phyloP scores from a whole-genome alignment of 441 rosid genomes.

The Gossypium trilobum region DNA sequence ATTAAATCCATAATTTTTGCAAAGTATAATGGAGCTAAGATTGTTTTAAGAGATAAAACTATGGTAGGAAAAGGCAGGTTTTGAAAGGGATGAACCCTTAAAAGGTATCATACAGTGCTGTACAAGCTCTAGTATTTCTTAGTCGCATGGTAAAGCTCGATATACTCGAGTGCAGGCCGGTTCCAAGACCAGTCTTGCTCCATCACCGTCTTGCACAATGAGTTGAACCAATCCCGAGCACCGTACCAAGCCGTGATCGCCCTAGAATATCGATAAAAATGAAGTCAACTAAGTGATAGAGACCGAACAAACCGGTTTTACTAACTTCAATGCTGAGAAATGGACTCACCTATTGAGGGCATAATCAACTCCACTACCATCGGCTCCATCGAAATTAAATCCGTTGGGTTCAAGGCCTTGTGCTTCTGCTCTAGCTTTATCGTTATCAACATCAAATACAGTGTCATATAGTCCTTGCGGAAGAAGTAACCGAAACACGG shows the following conservation, averaged over 20 bases:
- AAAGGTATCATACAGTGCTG: neutral
- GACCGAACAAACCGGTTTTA: neutral
- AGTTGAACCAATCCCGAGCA: conserved; percentile 66
- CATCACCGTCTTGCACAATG: conserved; percentile 74
- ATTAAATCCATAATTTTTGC: too few relatives aligned
- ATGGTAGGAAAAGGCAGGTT: neutral
- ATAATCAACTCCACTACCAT: conserved; percentile 69
- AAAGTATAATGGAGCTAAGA: neutral
- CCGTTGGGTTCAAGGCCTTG: conserved; percentile 85
- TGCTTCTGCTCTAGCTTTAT: conserved; percentile 74
- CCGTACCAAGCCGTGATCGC: conserved; percentile 81
- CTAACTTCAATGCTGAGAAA: neutral
- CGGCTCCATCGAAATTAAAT: conserved; percentile 83
- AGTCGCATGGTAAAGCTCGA: conserved; percentile 91
- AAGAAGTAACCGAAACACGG: conserved; percentile 13
- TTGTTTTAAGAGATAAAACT: conserved; percentile 4
- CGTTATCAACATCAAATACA: conserved; percentile 86
- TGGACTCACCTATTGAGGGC: conserved; percentile 69
- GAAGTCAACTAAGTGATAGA: neutral
- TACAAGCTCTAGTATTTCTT: conserved; percentile 24
- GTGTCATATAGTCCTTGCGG: conserved; percentile 75
- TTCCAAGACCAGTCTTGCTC: conserved; percentile 99
- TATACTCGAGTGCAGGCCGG: conserved; percentile 87
- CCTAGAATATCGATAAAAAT: conserved; percentile 32
- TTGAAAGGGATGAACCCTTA: neutral